Evolutionary conservation across 2,329 filamentous ascomycete species (phyloP), one percentile per base, ranked within the genome.

Genomic region (Aspergillus brasiliensis): DNA sequence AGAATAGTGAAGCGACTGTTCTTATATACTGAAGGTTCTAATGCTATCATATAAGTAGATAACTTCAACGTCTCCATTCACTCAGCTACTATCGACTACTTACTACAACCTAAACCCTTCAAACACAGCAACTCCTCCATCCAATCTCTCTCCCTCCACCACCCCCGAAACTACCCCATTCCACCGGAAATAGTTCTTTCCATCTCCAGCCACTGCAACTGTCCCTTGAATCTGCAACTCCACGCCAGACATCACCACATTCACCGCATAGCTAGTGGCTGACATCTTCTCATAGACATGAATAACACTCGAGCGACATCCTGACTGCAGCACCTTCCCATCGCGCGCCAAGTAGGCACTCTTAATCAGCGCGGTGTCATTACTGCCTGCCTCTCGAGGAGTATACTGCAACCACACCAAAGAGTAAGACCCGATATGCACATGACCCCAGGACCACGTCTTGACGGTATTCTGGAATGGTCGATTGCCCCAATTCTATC

Each of bases 381-480:
- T 65, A 6, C 66, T 8, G 17, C 19, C 17, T 17, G 6, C 8
- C 25, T 1, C 23, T 3, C 25, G 70, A 5, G 65, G 57, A 17
- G 77, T 56, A 2, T 71, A 68, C 56, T 77, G 73, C 61, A 80
- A 78, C 79, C 79, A 82, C 21, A 82, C 76, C 23, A 82, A 61
- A 2, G 77, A 75, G 71, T 80, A 81, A 0, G 70, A 65, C 0
- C 78, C 80, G 1, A 81, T 56, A 21, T 69, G 70, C 3, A 69
- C 78, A 58, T 81, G 80, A n/a, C 81, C 80, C 77, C 78, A 81
- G 65, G 80, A 79, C 75, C 78, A 57, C 2, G 49, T 47, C 28
- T 51, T 55, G 3, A 55, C 51, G 11, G 4, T 34, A 2, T 21
- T 19, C 2, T 51, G 28, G 56, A 81, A 78, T 1, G 77, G 73